phyloP scores from a whole-genome alignment of 148 eudicot genomes.

The Arctostaphylos glauca region DNA sequence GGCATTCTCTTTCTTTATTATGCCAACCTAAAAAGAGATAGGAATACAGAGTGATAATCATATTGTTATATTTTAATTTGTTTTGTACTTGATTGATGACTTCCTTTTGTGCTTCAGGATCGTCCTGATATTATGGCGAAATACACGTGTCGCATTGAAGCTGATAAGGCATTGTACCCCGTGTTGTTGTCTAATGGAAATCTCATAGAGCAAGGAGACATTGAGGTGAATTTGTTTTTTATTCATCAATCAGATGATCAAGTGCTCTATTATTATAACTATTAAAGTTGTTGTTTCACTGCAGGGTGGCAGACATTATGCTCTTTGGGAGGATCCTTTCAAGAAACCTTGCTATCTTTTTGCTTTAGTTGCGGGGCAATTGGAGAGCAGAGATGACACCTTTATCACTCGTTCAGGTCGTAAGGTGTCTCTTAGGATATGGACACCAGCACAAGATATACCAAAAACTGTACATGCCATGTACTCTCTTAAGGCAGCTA shows the following conservation, averaged over 20 bases:
- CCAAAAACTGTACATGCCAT: conserved; percentile 96
- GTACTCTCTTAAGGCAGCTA: conserved; percentile 97
- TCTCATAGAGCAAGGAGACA: conserved; percentile 83
- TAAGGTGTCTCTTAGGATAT: conserved; percentile 78
- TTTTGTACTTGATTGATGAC: conserved; percentile 12
- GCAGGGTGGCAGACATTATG: conserved; percentile 87
- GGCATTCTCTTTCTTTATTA: no score
- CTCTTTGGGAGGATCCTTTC: conserved; percentile 96
- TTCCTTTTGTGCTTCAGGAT: conserved; percentile 45
- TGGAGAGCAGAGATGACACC: conserved; percentile 89
- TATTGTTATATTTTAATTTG: not conserved
- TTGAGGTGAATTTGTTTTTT: conserved; percentile 57
- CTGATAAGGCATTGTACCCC: conserved; percentile 84
- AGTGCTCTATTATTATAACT: not conserved
- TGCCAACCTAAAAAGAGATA: no score
- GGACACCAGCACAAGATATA: conserved; percentile 83
- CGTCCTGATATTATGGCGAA: conserved; percentile 99
- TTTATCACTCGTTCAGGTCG: conserved; percentile 93
- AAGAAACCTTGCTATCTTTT: conserved; percentile 96
- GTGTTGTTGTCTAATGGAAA: conserved; percentile 92
- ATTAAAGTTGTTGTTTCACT: conserved; percentile 12
- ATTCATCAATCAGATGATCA: not conserved
- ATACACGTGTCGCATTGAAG: conserved; percentile 92
- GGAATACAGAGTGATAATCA: not conserved
- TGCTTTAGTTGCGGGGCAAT: conserved; percentile 93